Base-by-base conservation (phyloP, 106 monocot genomes). In the Apostasia shenzhenica region DNA sequence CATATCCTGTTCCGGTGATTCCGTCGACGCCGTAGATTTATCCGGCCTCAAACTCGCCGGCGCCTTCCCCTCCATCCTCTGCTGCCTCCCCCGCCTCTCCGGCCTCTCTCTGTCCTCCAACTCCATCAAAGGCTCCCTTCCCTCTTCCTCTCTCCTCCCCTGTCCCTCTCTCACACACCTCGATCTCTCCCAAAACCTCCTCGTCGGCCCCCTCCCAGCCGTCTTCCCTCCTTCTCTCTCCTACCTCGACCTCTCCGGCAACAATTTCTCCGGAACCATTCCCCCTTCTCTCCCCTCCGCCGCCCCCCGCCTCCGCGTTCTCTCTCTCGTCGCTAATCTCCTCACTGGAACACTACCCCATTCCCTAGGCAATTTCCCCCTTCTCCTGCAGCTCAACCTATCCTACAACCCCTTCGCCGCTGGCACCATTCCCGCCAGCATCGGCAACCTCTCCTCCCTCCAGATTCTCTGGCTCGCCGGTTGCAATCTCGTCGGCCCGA, bases 251-350 rank as follows among this genome's bases (percentile, higher is more conserved):
- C 86, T 93, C 64, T 50, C 76, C 44, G 67, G 43, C 47, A 93
- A 88, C 72, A 83, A 78, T 71, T 85, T 88, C 74, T 78, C 88
- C 69, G 88, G 85, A 37, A 8, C n/a, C 1, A 80, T 93, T 45
- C 86, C 92, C 6, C 7, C 41, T 8, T 68, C 76, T 38, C 84
- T 75, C 59, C 54, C 68, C 10, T 4, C 14, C 26, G 81, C 81
- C 41, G 81, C 81, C 59, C 80, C 76, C 41, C 26, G 11, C 44
- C 73, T 92, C 57, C 41, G 66, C 48, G 44, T 37, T 6, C 78
- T 92, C 66, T 73, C 78, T 14, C 71, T 88, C 49, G 73, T 76
- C 56, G 8, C 1, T 67, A 88, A 88, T 47, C 57, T 80, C 51
- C 52, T 86, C 54, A 39, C 12, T 52, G 8, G 41, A 52, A 53